Evolutionary conservation across 768 basidiomycete genomes (phyloP), one percentile per base, ranked within the genome.

Genomic region (Vishniacozyma victoriae): DNA sequence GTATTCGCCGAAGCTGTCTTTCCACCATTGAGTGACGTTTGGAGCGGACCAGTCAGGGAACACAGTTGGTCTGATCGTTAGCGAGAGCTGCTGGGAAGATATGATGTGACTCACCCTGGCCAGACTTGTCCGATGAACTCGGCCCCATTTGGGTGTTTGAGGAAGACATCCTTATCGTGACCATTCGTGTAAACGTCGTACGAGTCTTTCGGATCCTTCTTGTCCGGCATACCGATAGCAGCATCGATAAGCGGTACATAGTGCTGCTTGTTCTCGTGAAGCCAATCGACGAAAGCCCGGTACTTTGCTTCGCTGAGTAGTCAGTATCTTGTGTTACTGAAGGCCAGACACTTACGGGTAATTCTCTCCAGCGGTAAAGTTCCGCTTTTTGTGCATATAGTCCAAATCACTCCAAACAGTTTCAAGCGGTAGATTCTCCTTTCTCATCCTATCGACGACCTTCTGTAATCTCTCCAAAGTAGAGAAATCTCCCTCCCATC

Each of bases 351-450:
- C n/a, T n/a, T n/a, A n/a, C n/a, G n/a, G n/a, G n/a, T n/a, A n/a
- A n/a, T n/a, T n/a, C n/a, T n/a, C n/a, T n/a, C n/a, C n/a, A n/a
- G n/a, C n/a, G n/a, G n/a, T n/a, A n/a, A n/a, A n/a, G n/a, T n/a
- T n/a, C n/a, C n/a, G n/a, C n/a, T n/a, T n/a, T n/a, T n/a, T n/a
- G n/a, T n/a, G n/a, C n/a, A n/a, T n/a, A n/a, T n/a, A n/a, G n/a
- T n/a, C n/a, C n/a, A n/a, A n/a, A n/a, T n/a, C n/a, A n/a, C n/a
- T n/a, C n/a, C n/a, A n/a, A n/a, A n/a, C n/a, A n/a, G n/a, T n/a
- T n/a, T 89, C 86, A 4, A 88, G 76, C n/a, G 86, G 87, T 50
- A 89, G 80, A 43, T 79, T 75, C 0, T 84, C 84, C 18, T 76
- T 79, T 14, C 81, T 76, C 85, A 78, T 86, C 54, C 71, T 78